Percentiles rank a stretch among this genome's conserved stretches.
Conservation (phyloP, 139 green algal genomes). For the Limnomonas spitsbergensis region DNA sequence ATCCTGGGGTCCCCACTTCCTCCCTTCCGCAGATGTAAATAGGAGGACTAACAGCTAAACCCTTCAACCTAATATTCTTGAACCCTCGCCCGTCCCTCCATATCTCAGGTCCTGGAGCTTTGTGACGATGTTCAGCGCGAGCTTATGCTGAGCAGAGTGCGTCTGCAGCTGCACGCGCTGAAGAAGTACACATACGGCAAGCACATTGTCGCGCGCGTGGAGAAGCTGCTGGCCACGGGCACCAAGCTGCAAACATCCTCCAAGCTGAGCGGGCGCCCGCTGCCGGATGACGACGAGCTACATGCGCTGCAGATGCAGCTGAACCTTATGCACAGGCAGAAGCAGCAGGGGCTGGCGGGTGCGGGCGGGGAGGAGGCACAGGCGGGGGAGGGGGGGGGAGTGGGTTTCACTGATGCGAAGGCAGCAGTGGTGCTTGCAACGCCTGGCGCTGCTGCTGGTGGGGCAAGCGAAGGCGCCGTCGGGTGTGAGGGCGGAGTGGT, state of each 20-base stretch:
- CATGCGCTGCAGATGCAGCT: constrained; percentile 14
- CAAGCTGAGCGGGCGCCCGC: not conserved
- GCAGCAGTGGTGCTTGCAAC: not conserved
- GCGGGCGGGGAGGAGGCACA: too few species aligned
- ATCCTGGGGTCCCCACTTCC: too few species aligned
- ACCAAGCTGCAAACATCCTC: constrained; percentile 30
- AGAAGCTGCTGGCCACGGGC: constrained; percentile 69
- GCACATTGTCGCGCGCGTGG: constrained; percentile 87
- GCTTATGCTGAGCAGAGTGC: constrained; percentile 66
- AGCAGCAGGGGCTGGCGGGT: not conserved
- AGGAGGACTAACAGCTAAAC: too few species aligned
- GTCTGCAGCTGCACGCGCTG: constrained; percentile 69
- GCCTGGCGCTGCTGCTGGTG: not conserved
- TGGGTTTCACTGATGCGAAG: not conserved
- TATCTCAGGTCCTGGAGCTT: constrained; percentile 41
- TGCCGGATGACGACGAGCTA: constrained; percentile 7
- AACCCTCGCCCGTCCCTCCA: too few species aligned
- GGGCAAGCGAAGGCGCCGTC: not conserved
- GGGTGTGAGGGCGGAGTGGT: not conserved
- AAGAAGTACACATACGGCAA: constrained; percentile 89
- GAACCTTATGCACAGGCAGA: not conserved
- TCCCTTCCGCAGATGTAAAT: too few species aligned
- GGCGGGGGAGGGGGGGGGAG: not conserved
- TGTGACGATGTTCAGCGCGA: constrained; percentile 70
- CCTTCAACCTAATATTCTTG: too few species aligned